A percentile compares a stretch with the other conserved stretches of the same genome.
Conservation (phyloP, 768 basidiomycete species). For the Macrocybe gigantea region DNA sequence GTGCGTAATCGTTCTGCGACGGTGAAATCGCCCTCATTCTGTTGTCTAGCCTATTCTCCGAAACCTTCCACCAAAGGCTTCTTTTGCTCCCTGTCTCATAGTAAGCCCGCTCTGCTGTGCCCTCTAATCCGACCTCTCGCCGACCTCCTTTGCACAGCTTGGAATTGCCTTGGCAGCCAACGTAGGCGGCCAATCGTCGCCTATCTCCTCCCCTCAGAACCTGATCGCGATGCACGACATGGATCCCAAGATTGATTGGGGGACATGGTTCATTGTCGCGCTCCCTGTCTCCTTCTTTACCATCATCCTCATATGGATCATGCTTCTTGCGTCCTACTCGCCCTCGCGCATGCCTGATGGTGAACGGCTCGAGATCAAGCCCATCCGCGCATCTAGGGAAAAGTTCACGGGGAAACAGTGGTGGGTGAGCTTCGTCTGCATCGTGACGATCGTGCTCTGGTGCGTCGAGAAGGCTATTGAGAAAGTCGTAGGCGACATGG, state of each 20-base stretch:
- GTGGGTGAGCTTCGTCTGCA: slow-evolving; percentile 80
- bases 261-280: slow-evolving; percentile 89
- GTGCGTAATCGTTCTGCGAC: neutral
- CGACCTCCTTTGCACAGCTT: slow-evolving; percentile 41
- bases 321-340: slow-evolving; percentile 78
- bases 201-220: slow-evolving; percentile 97
- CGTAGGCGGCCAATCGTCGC: slow-evolving; percentile 95
- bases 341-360: slow-evolving; percentile 69
- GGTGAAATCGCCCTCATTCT: slow-evolving; percentile 5
- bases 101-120: slow-evolving; percentile 39
- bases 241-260: slow-evolving; percentile 85
- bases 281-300: slow-evolving; percentile 87
- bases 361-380: slow-evolving; percentile 75
- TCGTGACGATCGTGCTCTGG: slow-evolving; percentile 86
- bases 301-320: slow-evolving; percentile 85
- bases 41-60: slow-evolving; percentile 78
- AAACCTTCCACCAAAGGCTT: slow-evolving; percentile 79
- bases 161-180: slow-evolving; percentile 98
- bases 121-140: neutral
- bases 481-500: slow-evolving; percentile 87
- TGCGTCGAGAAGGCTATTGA: slow-evolving; percentile 81
- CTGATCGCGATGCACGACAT: slow-evolving; percentile 87
- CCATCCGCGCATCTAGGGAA: slow-evolving; percentile 81
- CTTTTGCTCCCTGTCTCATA: slow-evolving; percentile 88
- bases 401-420: slow-evolving; percentile 80